phyloP scores from a whole-genome alignment of 768 basidiomycete genomes.

The Amanita fuliginea region DNA sequence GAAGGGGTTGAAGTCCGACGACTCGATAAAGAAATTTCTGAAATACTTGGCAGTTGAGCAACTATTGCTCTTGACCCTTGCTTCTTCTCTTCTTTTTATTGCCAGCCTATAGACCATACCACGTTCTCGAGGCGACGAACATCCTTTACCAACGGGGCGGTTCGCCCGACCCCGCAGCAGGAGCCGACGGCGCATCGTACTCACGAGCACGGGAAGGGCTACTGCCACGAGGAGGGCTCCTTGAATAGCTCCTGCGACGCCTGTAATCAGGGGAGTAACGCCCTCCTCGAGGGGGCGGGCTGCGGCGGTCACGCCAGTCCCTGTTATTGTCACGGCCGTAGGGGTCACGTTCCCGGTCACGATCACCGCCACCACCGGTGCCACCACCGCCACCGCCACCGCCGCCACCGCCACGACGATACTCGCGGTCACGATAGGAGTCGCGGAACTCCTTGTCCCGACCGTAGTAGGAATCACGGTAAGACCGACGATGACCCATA shows the following conservation, averaged over 20 bases:
- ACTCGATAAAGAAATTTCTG: slow-evolving; percentile 24
- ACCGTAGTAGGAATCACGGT: slow-evolving; percentile 26
- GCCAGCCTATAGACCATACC: slow-evolving; percentile 17
- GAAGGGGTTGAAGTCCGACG: slow-evolving; percentile 21
- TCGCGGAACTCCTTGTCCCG: slow-evolving; percentile 25
- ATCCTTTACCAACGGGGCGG: slow-evolving; percentile 50
- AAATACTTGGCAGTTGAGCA: slow-evolving; percentile 8
- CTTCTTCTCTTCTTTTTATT: slow-evolving; percentile 17
- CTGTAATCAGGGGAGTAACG: slow-evolving; percentile 73
- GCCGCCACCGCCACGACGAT: slow-evolving; percentile 34
- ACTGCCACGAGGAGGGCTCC: slow-evolving; percentile 71
- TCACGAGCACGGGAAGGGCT: slow-evolving; percentile 33
- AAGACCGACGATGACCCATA: slow-evolving; percentile 78
- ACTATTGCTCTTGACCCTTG: slow-evolving; percentile 31
- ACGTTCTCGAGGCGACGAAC: slow-evolving; percentile 8
- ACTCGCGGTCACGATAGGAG: slow-evolving; percentile 42
- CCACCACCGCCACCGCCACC: slow-evolving; percentile 16
- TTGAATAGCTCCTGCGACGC: slow-evolving; percentile 65
- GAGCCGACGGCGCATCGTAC: slow-evolving; percentile 22
- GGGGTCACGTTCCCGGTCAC: slow-evolving; percentile 45
- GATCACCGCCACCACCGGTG: slow-evolving; percentile 25
- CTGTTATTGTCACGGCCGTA: slow-evolving; percentile 55
- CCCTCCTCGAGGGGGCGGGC: slow-evolving; percentile 40
- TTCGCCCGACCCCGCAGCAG: slow-evolving; percentile 29
- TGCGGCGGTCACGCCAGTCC: slow-evolving; percentile 76